Evolutionary conservation across 352 stramenopile species (phyloP), one percentile per base, ranked within the genome.

Genomic region (Globisporangium middletonii): DNA sequence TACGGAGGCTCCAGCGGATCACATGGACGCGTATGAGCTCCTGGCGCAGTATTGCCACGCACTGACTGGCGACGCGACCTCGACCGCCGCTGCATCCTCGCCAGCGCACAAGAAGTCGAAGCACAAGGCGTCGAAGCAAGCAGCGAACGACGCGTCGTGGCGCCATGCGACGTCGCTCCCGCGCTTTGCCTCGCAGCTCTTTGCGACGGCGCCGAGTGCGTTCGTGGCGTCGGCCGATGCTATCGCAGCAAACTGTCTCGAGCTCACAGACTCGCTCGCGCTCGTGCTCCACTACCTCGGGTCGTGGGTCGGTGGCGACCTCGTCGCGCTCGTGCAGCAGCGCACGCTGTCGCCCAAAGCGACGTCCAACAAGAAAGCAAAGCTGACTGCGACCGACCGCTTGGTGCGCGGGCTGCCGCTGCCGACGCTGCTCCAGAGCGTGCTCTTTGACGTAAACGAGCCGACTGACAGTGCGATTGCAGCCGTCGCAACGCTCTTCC

Each of bases 221-320:
- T 83, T 83, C 47, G 53, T 53, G 12, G 55, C 59, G 5, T 66
- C 19, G 3, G 82, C 73, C 73, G 59, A 75, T 42, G 50, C 68
- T 16, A 76, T 83, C 53, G 57, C 67, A 28, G 62, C 30, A 18
- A 76, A 83, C 45, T 69, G 64, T 30, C n/a, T 62, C 1, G 55
- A 67, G 6, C 48, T 77, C 38, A 65, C 30, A 0, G 67, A 73
- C 7, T 68, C 73, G 0, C 77, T 71, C n/a, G 58, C 58, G 0
- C 68, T 63, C 27, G 57, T 86, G 15, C 57, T 81, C 30, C 69
- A 88, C 30, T 91, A 84, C 59, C 48, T 91, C n/a, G 67, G 62
- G 18, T 64, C 66, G 15, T 71, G 64, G 37, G 70, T 68, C 51
- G 64, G 82, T 16, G 53, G 78, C 13, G 70, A 83, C 58, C 60